Conservation (phyloP, 768 basidiomycete genomes). For the Suillus subalutaceus region DNA sequence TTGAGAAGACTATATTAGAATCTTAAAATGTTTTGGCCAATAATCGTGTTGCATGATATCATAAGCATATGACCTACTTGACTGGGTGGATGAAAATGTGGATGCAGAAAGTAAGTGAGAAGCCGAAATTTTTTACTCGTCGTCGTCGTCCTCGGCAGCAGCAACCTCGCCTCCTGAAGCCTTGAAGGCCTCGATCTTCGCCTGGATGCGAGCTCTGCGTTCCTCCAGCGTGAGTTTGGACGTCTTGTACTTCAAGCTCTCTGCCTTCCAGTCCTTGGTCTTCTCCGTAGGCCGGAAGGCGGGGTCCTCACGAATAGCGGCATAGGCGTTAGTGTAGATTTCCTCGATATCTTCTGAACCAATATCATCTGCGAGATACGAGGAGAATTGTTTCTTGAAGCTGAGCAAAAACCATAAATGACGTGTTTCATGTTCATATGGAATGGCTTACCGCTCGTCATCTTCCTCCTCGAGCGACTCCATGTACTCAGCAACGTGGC, state of each 20-base stretch:
- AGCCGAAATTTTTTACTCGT: constrained; percentile 53
- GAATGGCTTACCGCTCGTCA: constrained; percentile 75
- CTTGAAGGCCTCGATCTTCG: constrained; percentile 91
- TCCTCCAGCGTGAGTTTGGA: constrained; percentile 73
- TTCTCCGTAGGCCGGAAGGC: constrained; percentile 89
- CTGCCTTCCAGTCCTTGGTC: constrained; percentile 88
- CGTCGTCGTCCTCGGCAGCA: constrained; percentile 48
- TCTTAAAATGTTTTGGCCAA: constrained; percentile 18
- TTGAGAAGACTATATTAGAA: constrained; percentile 41
- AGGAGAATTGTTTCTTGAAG: constrained; percentile 97
- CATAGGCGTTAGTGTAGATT: constrained; percentile 90
- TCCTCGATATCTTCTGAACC: constrained; percentile 98
- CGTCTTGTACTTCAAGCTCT: constrained; percentile 70
- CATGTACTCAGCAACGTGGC: constrained; percentile 99
- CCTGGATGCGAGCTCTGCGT: constrained; percentile 79
- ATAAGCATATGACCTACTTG: constrained; percentile 22
- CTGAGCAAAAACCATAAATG: constrained; percentile 39
- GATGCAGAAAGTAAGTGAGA: neutral
- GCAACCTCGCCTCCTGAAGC: constrained; percentile 50
- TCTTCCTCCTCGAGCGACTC: constrained; percentile 99
- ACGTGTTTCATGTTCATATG: neutral
- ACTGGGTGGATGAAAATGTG: constrained; percentile 14
- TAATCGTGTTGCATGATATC: constrained; percentile 19
- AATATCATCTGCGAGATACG: constrained; percentile 93
- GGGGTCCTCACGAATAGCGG: constrained; percentile 95